Base-by-base conservation (phyloP, 768 basidiomycete species). In the Xanthoconium purpureum region DNA sequence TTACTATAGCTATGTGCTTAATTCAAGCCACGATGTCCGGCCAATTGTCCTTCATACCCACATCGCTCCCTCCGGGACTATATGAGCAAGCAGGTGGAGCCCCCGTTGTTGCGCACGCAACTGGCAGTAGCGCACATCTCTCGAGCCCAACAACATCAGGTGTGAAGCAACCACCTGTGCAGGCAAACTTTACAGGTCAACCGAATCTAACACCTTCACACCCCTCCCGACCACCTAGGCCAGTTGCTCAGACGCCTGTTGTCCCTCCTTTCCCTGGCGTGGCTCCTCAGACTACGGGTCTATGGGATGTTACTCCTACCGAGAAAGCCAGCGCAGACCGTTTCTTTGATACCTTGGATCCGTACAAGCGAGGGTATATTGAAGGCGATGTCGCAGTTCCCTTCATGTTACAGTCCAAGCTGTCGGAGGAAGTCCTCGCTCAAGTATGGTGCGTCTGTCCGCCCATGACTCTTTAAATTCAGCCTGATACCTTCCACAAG, bases 331-430 rank as follows among this genome's bases (percentile, higher is more conserved):
- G 74, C 18, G 76, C 89, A 1, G 94, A 98, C 71, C 75, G 74
- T 12, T 87, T 85, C 73, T 99, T 98, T 68, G 84, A 88, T 55
- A 77, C 75, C n/a, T 78, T 98, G 38, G 97, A 99, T 70, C 71
- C 79, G 15, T 79, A 81, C 59, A 84, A 80, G 61, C 80, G 75
- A 56, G 94, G 94, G 0, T 91, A 79, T 66, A 88, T 98, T 18
- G 94, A 95, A 67, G 94, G 94, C 9, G 93, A 96, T 56, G 84
- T 92, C 35, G 97, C 94, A 9, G 97, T 97, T 6, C 93, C 92
- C 4, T 98, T 98, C 73, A 89, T 99, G 88, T 70, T 96, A 56
- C 87, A 94, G 72, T 95, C 93, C 33, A 86, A 89, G 45, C 74
- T 99, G 45, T 80, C 86, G 2, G 89, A 91, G 57, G 87, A 88